These are phyloP conservation scores for Fusarium concolor DNA, from an alignment of 2,329 filamentous ascomycete genomes.

Conservation along the genomic window DNA sequence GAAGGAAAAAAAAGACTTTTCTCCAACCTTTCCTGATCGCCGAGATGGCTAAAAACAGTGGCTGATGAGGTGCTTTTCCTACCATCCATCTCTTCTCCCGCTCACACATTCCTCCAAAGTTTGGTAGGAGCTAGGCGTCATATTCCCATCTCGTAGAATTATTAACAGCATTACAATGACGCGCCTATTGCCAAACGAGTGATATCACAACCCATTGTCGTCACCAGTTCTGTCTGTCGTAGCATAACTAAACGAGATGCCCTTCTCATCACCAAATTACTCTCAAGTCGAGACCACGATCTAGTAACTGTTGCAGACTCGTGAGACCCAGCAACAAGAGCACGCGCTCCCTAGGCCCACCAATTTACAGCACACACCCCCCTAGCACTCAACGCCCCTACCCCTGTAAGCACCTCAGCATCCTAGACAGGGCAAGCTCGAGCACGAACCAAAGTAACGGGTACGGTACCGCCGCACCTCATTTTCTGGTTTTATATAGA, in stretches of 20 bases:
- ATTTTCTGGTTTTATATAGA: conserved; percentile 32
- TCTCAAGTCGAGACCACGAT: conserved; percentile 34
- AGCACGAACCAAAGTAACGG: conserved; percentile 41
- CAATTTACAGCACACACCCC: conserved; percentile 22
- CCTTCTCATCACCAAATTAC: conserved; percentile 28
- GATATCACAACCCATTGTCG: background rate
- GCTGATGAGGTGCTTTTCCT: conserved; percentile 24
- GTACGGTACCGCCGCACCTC: conserved; percentile 37
- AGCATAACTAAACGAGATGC: background rate
- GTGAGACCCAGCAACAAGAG: conserved; percentile 31
- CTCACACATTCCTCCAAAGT: conserved; percentile 13
- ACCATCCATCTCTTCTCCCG: background rate
- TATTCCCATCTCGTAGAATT: background rate
- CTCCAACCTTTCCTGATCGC: conserved; percentile 21
- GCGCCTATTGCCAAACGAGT: background rate
- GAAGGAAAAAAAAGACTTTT: conserved; percentile 15
- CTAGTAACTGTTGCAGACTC: conserved; percentile 37
- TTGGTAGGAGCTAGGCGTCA: conserved; percentile 1
- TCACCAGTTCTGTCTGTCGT: background rate
- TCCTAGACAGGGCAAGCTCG: conserved; percentile 33
- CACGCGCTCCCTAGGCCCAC: conserved; percentile 30
- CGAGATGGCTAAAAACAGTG: conserved; percentile 8
- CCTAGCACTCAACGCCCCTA: conserved; percentile 24
- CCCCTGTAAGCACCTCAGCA: conserved; percentile 38
- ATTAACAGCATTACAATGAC: background rate